Percentiles rank a stretch among this genome's conserved stretches.
These are phyloP conservation scores for Mrakia blollopis DNA, from an alignment of 768 basidiomycete genomes.

Conservation along the genomic window DNA sequence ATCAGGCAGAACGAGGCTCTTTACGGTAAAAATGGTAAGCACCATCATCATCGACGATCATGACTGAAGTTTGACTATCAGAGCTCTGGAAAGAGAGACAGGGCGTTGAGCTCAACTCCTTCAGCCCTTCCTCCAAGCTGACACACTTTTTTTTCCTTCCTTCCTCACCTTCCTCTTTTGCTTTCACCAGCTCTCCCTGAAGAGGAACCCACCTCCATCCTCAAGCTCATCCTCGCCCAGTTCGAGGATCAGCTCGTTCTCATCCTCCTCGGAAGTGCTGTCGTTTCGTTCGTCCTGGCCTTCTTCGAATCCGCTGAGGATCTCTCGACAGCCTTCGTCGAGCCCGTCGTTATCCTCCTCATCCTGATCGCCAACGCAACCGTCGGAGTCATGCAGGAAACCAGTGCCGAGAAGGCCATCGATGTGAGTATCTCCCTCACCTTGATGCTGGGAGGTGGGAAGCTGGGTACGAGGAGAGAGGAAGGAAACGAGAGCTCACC, in stretches of 20 bases:
- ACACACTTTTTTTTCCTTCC: neutral
- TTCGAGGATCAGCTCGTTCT: conserved; percentile 98
- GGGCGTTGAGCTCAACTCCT: conserved; percentile 3
- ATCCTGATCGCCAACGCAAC: conserved; percentile 96
- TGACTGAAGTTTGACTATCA: neutral
- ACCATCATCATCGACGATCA: neutral
- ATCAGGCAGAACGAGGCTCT: conserved; percentile 63
- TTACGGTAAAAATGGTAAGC: conserved; percentile 37
- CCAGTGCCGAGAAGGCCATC: conserved; percentile 92
- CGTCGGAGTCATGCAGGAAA: conserved; percentile 95
- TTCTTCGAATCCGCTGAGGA: conserved; percentile 69
- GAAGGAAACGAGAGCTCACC: neutral
- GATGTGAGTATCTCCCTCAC: conserved; percentile 59
- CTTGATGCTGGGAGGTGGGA: too few relatives aligned
- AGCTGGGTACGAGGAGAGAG: neutral
- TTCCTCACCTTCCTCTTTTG: neutral
- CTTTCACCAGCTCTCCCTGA: conserved; percentile 72
- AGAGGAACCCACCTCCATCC: conserved; percentile 81
- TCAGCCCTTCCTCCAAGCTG: neutral
- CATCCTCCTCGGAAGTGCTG: conserved; percentile 88
- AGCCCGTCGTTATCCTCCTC: conserved; percentile 88
- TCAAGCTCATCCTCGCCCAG: conserved; percentile 94
- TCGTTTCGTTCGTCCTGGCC: conserved; percentile 87
- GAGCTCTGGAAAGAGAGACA: neutral
- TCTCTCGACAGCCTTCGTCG: conserved; percentile 80